Conservation (phyloP, 352 stramenopile species). For the Globisporangium echinulatum region DNA sequence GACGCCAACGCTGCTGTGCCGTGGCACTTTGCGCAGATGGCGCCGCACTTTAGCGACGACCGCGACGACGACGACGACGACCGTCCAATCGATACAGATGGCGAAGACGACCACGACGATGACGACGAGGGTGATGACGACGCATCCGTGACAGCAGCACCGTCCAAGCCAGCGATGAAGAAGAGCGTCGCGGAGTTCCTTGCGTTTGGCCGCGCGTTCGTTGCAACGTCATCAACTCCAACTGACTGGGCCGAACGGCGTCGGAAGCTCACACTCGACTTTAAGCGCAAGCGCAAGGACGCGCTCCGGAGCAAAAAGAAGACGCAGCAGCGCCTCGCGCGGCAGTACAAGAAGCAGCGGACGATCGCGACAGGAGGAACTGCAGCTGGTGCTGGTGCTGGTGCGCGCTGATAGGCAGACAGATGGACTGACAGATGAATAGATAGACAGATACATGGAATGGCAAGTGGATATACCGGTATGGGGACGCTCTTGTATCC, state of each 20-base stretch:
- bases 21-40: constrained; percentile 39
- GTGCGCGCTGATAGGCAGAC: too few species aligned
- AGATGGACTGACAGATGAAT: too few species aligned
- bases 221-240: constrained; percentile 12
- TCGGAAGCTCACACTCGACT: constrained; percentile 76
- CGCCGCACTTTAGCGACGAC: constrained; percentile 20
- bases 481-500: too few species aligned
- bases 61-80: constrained; percentile 16
- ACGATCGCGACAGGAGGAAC: too few species aligned
- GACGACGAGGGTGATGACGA: constrained; percentile 23
- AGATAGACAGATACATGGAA: too few species aligned
- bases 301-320: constrained; percentile 74
- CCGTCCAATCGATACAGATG: constrained; percentile 26
- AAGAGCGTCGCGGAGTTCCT: constrained; percentile 59
- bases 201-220: constrained; percentile 50
- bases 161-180: constrained; percentile 18
- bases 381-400: too few species aligned
- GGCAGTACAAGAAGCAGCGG: constrained; percentile 35
- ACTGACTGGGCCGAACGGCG: constrained; percentile 49
- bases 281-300: constrained; percentile 74
- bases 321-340: constrained; percentile 33
- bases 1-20: constrained; percentile 7
- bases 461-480: too few species aligned
- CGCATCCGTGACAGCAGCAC: constrained; percentile 12
- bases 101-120: constrained; percentile 23